Conservation (phyloP, 768 basidiomycete species). For the Russula sp. region DNA sequence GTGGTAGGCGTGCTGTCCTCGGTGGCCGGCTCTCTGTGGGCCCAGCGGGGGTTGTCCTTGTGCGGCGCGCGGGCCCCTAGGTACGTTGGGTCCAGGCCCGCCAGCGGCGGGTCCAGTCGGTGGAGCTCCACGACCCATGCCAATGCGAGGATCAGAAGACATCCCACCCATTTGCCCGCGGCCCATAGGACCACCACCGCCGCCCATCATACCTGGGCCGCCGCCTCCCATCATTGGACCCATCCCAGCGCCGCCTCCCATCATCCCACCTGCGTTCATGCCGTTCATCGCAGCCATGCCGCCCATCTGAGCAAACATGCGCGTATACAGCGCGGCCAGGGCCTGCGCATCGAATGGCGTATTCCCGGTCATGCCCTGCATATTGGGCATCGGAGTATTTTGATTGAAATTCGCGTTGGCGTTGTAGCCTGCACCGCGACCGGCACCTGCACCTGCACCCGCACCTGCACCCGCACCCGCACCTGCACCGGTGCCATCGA, state of each 20-base stretch:
- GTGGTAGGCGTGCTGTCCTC: slow-evolving; percentile 38
- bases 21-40: slow-evolving; percentile 34
- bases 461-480: not conserved
- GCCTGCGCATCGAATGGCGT: slow-evolving; percentile 87
- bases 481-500: slow-evolving; percentile 24
- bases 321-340: slow-evolving; percentile 87
- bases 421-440: slow-evolving; percentile 34
- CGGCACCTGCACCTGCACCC: not conserved
- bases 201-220: slow-evolving; percentile 35
- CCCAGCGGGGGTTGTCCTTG: slow-evolving; percentile 30
- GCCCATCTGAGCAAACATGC: slow-evolving; percentile 74
- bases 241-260: slow-evolving; percentile 41
- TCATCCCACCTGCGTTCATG: slow-evolving; percentile 32
- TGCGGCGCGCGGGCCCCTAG: slow-evolving; percentile 33
- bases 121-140: slow-evolving; percentile 27
- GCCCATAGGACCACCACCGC: slow-evolving; percentile 28
- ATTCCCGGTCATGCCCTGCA: slow-evolving; percentile 25
- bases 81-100: slow-evolving; percentile 31
- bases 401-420: slow-evolving; percentile 46
- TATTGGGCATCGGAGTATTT: slow-evolving; percentile 33
- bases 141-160: slow-evolving; percentile 29
- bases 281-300: slow-evolving; percentile 52
- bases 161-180: slow-evolving; percentile 31
- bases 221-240: slow-evolving; percentile 35
- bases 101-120: slow-evolving; percentile 25